Percentiles rank a stretch among this genome's conserved stretches.
Evolutionary conservation across 768 basidiomycete species (phyloP).

Genomic region (Panaeolus cyanescens): DNA sequence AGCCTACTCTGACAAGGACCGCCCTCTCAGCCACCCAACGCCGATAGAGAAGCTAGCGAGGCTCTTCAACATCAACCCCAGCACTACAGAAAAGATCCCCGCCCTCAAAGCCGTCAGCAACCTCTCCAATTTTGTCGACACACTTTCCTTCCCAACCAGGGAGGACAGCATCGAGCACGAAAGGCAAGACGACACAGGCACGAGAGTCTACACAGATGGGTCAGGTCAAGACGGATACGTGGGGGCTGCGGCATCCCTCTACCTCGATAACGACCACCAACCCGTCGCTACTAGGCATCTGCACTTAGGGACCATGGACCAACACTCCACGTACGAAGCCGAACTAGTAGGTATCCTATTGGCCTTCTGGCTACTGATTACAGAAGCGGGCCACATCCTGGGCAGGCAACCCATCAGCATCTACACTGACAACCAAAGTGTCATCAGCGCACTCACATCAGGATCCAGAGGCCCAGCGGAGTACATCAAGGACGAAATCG

Average conservation of each 20-base stretch:
- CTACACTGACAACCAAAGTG: slow-evolving; percentile 16
- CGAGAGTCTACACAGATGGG: slow-evolving; percentile 20
- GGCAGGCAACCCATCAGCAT: slow-evolving; percentile 2
- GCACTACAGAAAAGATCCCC: not conserved
- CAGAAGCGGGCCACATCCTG: not conserved
- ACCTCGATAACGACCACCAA: not conserved
- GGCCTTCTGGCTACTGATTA: slow-evolving; percentile 13
- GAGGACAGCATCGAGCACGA: not conserved
- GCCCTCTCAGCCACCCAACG: not conserved
- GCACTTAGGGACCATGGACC: slow-evolving; percentile 3
- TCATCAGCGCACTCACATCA: slow-evolving; percentile 9
- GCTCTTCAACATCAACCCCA: not conserved
- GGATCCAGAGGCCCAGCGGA: slow-evolving; percentile 9
- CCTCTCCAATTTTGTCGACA: not conserved
- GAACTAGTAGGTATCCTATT: slow-evolving; percentile 21
- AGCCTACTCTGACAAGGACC: not conserved
- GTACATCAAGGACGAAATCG: slow-evolving; percentile 4
- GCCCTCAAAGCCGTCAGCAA: not conserved
- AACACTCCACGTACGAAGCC: slow-evolving; percentile 23
- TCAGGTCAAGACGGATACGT: slow-evolving; percentile 14
- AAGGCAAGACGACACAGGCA: not conserved
- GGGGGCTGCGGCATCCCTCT: slow-evolving; percentile 21
- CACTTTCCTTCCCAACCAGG: not conserved
- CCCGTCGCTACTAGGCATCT: not conserved
- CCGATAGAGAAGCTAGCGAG: not conserved